These are phyloP conservation scores for Mycena leptocephala DNA, from an alignment of 768 basidiomycete species.

Conservation along the genomic window DNA sequence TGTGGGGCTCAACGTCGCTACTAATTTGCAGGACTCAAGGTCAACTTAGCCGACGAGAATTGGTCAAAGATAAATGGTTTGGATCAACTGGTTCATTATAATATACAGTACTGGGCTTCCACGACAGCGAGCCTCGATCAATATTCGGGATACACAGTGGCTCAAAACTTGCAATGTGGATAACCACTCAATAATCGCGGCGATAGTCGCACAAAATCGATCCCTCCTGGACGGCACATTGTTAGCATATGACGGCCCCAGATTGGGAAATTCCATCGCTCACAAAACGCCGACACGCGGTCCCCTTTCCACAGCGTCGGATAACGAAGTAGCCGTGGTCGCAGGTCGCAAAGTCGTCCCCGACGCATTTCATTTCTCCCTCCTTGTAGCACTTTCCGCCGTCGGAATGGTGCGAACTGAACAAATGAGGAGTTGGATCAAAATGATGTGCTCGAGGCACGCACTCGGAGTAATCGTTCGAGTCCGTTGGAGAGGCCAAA, in stretches of 20 bases:
- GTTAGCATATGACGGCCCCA: neutral
- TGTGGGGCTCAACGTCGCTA: too few relatives aligned
- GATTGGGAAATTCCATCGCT: neutral
- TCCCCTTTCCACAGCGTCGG: neutral
- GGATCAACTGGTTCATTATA: neutral
- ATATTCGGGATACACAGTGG: neutral
- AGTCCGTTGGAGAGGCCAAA: neutral
- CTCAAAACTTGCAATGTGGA: neutral
- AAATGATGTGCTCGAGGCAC: neutral
- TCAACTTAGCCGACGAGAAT: too few relatives aligned
- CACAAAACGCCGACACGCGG: slow-evolving; percentile 1
- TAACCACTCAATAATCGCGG: slow-evolving; percentile 4
- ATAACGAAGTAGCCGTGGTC: slow-evolving; percentile 17
- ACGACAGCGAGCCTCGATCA: neutral
- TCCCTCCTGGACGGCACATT: neutral
- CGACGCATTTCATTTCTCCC: slow-evolving; percentile 13
- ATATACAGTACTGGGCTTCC: neutral
- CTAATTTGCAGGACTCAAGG: too few relatives aligned
- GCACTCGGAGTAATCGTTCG: slow-evolving; percentile 2
- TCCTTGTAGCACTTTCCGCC: slow-evolving; percentile 9
- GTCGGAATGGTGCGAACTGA: neutral
- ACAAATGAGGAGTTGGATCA: neutral
- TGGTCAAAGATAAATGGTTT: too few relatives aligned
- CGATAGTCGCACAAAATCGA: slow-evolving; percentile 11
- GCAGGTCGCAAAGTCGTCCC: neutral